A percentile compares a stretch with the other conserved stretches of the same genome.
Conservation (phyloP, 1,284 basidiomycete species). For the Austroboletus niveus region DNA sequence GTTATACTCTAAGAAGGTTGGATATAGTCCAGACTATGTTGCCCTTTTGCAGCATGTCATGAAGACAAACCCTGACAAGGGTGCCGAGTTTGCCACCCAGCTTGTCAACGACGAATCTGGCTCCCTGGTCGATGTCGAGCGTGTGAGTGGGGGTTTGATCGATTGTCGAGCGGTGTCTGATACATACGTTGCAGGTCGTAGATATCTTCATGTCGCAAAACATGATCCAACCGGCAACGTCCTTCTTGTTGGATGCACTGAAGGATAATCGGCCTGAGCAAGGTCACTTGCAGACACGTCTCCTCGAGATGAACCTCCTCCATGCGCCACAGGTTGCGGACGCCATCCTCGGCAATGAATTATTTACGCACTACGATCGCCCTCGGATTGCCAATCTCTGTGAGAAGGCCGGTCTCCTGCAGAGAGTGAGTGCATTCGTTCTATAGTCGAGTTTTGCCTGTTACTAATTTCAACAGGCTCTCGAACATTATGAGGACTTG, state of each 20-base stretch:
- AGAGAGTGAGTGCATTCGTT: constrained; percentile 59
- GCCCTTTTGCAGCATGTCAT: constrained; percentile 97
- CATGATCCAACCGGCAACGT: constrained; percentile 99
- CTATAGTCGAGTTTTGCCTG: constrained; percentile 1
- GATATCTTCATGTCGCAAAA: constrained; percentile 99
- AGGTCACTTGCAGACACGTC: constrained; percentile 91
- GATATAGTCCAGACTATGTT: constrained; percentile 92
- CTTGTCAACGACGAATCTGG: constrained; percentile 93
- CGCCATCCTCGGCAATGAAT: constrained; percentile 98
- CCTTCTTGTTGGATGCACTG: constrained; percentile 97
- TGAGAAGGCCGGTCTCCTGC: constrained; percentile 96
- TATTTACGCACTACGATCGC: constrained; percentile 97
- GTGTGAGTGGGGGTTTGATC: constrained; percentile 47
- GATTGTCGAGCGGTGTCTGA: constrained; percentile 3
- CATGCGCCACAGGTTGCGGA: constrained; percentile 99
- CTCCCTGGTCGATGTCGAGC: constrained; percentile 91
- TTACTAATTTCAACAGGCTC: constrained; percentile 57
- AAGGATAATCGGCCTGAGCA: constrained; percentile 99
- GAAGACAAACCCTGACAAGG: constrained; percentile 96
- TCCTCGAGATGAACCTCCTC: constrained; percentile 97
- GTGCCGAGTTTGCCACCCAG: constrained; percentile 96
- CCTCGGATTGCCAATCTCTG: constrained; percentile 97
- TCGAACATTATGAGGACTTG: constrained; percentile 98
- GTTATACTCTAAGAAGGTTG: constrained; percentile 97
- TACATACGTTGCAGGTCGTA: constrained; percentile 58